Evolutionary conservation across 2,329 filamentous ascomycete species (phyloP), one percentile per base, ranked within the genome.

Genomic region (Aphanoascus verrucosus): DNA sequence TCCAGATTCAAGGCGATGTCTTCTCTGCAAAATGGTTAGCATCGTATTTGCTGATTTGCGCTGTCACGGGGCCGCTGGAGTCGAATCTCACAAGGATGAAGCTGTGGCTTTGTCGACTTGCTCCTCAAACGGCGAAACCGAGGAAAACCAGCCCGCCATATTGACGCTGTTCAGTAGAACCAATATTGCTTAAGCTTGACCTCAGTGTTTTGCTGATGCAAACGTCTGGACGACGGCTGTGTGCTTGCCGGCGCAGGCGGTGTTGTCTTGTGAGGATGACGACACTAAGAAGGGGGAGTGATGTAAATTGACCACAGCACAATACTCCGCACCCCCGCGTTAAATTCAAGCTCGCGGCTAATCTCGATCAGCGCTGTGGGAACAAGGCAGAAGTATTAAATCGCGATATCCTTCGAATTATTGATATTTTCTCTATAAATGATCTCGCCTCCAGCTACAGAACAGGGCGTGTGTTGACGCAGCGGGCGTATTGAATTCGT

Each of bases 111-210:
- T 88, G 69, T 96, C 91, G 65, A 98, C 85, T 78, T 97, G 93
- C 74, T 95, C 90, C 72, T 98, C 93, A 72, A 98, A 79, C 73
- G 89, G 88, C 66, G 85, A 87, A 71, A 88, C 88, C 68, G 88
- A 91, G 62, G 86, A 87, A 69, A 94, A 97, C 91, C 91, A 98
- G 78, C 90, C 89, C 67, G 88, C 84, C 90, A 96, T 96, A 78
- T 79, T 85, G 63, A 72, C 75, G 61, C 23, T 32, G 3, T 42
- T 48, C 35, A 11, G 17, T 40, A 17, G 17, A 11, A n/a, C 4
- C 5, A 11, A 32, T 15, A 28, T 34, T 37, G 11, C 47, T 4
- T 17, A 14, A 45, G 2, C 28, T 40, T 5, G 9, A n/a, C 28
- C 1, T 12, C 38, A n/a, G 32, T 37, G 5, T 17, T 38, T 44